Conservation (phyloP, 768 basidiomycete species). For the Tylopilus subfusipes region DNA sequence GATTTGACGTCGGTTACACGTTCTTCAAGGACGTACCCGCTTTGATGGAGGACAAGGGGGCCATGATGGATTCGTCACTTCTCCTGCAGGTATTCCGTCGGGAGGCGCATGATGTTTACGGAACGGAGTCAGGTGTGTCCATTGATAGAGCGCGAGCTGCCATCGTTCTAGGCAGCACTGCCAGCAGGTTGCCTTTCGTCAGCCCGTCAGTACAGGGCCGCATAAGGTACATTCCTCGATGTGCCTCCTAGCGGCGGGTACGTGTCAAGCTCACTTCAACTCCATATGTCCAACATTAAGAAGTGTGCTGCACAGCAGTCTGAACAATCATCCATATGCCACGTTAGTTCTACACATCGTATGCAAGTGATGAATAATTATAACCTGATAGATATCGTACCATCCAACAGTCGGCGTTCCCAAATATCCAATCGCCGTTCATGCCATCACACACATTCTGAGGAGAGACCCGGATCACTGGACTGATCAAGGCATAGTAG, state of each 20-base stretch:
- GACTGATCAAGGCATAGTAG: constrained; percentile 11
- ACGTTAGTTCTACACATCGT: constrained; percentile 7
- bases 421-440: not conserved
- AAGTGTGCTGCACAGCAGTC: not conserved
- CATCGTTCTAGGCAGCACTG: not conserved
- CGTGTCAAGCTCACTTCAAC: not conserved
- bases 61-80: constrained; percentile 4
- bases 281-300: not conserved
- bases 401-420: not conserved
- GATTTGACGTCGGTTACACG: constrained; percentile 10
- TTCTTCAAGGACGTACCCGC: constrained; percentile 1
- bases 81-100: constrained; percentile 9
- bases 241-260: not conserved
- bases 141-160: constrained; percentile 8
- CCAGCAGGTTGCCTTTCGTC: not conserved
- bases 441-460: not conserved
- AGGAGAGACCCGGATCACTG: not conserved
- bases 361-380: constrained; percentile 10
- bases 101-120: not conserved
- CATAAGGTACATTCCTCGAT: constrained; percentile 1
- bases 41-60: constrained; percentile 3
- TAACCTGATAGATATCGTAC: constrained; percentile 12
- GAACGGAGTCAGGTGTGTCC: not conserved
- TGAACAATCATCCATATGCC: not conserved
- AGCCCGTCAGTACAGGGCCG: constrained; percentile 13